phyloP scores from a whole-genome alignment of 2,329 filamentous ascomycete species.

The Xylaria arbuscula region DNA sequence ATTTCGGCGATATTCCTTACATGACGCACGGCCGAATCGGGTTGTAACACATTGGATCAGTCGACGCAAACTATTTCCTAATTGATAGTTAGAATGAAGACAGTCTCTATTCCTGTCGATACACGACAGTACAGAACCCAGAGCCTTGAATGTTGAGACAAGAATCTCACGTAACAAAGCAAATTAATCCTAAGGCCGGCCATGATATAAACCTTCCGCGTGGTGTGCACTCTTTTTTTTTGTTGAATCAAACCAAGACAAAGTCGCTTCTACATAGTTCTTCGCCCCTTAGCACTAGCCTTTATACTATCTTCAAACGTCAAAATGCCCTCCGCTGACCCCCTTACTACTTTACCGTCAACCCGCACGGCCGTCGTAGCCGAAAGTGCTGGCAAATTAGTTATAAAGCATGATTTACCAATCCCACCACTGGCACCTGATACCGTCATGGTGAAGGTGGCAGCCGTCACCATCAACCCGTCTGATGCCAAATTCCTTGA shows the following conservation, averaged over 20 bases:
- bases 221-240: neutral
- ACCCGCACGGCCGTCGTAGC: conserved; percentile 30
- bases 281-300: neutral
- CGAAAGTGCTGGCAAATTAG: conserved; percentile 19
- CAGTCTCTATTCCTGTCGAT: neutral
- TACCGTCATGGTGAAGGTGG: conserved; percentile 35
- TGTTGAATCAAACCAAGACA: neutral
- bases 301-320: neutral
- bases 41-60: neutral
- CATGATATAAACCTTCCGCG: neutral
- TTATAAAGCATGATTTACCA: conserved; percentile 25
- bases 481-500: conserved; percentile 41
- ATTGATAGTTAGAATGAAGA: neutral
- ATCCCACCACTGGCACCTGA: conserved; percentile 37
- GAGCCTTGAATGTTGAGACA: neutral
- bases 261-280: neutral
- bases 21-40: neutral
- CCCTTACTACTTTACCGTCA: neutral
- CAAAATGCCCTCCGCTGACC: neutral
- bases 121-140: neutral
- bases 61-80: neutral
- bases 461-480: conserved; percentile 43
- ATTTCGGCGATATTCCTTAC: neutral
- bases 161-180: neutral
- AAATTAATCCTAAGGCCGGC: neutral